These are phyloP conservation scores for Colletotrichum echinochloae DNA, from an alignment of 2,329 filamentous ascomycete genomes.

Conservation along the genomic window DNA sequence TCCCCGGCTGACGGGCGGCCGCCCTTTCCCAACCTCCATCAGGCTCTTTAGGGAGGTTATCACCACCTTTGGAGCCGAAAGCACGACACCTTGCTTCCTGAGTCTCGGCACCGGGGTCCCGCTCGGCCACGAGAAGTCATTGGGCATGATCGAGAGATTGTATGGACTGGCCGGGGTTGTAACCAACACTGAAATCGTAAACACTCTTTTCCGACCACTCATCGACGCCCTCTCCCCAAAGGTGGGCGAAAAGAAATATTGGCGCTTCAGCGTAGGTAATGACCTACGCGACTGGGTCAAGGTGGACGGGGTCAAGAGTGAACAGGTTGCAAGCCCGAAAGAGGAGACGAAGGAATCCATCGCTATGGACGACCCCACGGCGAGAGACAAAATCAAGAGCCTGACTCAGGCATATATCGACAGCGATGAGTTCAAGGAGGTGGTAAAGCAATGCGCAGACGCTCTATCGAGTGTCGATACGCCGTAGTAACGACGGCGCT, in stretches of 20 bases:
- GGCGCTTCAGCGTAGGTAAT: neutral
- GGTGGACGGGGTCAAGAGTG: neutral
- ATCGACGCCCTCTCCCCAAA: neutral
- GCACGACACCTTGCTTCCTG: neutral
- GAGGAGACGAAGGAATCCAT: neutral
- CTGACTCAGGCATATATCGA: neutral
- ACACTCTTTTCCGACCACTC: neutral
- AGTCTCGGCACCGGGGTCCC: neutral
- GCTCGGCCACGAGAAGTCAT: neutral
- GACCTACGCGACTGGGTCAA: neutral
- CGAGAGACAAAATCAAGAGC: neutral
- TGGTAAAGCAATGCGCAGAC: neutral
- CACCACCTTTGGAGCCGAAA: neutral
- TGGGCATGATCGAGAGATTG: neutral
- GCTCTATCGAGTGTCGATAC: neutral
- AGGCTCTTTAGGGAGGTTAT: neutral
- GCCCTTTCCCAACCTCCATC: too few species aligned
- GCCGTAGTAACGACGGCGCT: neutral
- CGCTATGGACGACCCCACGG: neutral
- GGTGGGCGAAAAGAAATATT: neutral
- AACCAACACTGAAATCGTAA: neutral
- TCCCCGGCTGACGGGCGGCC: neutral
- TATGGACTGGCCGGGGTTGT: neutral
- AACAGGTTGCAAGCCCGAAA: neutral
- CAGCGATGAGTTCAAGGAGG: neutral